Percentiles rank a stretch among this genome's conserved stretches.
Conservation (phyloP, 108 stramenopile species). For the Skeletonema tropicum region DNA sequence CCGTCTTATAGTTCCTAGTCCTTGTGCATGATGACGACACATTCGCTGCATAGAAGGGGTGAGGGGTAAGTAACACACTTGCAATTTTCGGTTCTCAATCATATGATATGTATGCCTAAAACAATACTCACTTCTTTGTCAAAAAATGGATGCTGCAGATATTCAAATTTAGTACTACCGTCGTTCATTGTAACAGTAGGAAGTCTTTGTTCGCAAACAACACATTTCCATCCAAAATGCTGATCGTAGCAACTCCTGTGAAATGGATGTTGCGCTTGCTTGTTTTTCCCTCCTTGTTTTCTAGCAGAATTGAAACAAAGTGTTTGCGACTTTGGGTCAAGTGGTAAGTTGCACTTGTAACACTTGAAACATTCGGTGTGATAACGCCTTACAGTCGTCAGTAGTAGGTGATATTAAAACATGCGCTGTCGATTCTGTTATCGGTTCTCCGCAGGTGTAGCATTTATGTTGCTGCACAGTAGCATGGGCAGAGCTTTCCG, state of each 20-base stretch:
- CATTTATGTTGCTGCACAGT: not conserved
- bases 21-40: not conserved
- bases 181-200: constrained; percentile 22
- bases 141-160: constrained; percentile 72
- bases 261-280: constrained; percentile 43
- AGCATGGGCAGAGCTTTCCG: not conserved
- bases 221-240: constrained; percentile 59
- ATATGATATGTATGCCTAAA: constrained; percentile 44
- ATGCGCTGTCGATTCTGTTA: not conserved
- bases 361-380: constrained; percentile 66
- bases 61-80: not conserved
- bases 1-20: not conserved
- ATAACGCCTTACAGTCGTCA: constrained; percentile 22
- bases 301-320: constrained; percentile 26
- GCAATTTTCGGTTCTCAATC: not conserved
- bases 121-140: constrained; percentile 63
- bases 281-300: not conserved
- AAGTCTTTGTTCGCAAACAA: constrained; percentile 61
- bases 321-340: constrained; percentile 36
- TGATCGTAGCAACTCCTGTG: constrained; percentile 56
- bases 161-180: constrained; percentile 37
- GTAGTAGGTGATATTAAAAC: not conserved
- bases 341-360: constrained; percentile 47
- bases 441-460: not conserved
- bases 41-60: not conserved